Conservation (phyloP, 371 early-diverging fungal genomes). For the Mycotypha africana region DNA sequence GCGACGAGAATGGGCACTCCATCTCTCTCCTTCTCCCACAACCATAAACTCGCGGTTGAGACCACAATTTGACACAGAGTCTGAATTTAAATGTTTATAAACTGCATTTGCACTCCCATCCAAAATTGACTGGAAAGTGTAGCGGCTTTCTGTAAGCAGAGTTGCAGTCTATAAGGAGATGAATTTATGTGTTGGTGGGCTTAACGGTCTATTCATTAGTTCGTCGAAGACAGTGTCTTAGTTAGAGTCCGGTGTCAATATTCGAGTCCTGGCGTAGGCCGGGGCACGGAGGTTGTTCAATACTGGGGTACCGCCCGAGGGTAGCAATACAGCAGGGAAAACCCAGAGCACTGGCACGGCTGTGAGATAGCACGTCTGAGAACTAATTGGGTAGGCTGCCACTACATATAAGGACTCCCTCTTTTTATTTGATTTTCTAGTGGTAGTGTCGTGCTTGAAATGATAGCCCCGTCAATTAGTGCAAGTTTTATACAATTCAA, state of each 20-base stretch:
- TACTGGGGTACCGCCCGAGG: slow-evolving; percentile 53
- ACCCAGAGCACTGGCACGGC: slow-evolving; percentile 51
- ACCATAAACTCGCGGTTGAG: too few relatives aligned
- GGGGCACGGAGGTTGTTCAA: slow-evolving; percentile 47
- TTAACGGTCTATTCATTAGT: slow-evolving; percentile 27
- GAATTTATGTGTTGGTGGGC: slow-evolving; percentile 39
- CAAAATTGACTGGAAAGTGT: slow-evolving; percentile 37
- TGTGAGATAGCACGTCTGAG: slow-evolving; percentile 53
- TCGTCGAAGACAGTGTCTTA: slow-evolving; percentile 47
- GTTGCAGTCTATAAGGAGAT: slow-evolving; percentile 43
- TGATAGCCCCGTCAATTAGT: too few relatives aligned
- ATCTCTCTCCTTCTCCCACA: too few relatives aligned
- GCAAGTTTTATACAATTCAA: too few relatives aligned
- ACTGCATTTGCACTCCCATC: too few relatives aligned
- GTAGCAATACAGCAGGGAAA: slow-evolving; percentile 62
- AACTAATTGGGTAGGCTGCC: slow-evolving; percentile 35
- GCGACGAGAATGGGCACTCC: too few relatives aligned
- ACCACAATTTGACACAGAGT: too few relatives aligned
- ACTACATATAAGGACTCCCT: slow-evolving; percentile 36
- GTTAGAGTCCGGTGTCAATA: slow-evolving; percentile 51
- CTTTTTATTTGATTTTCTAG: slow-evolving; percentile 25
- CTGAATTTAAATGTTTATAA: too few relatives aligned
- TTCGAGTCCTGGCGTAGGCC: slow-evolving; percentile 37
- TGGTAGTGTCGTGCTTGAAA: too few relatives aligned
- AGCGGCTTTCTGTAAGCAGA: slow-evolving; percentile 41